Conservation (phyloP, 1,284 basidiomycete species). For the Tilletia walkeri region DNA sequence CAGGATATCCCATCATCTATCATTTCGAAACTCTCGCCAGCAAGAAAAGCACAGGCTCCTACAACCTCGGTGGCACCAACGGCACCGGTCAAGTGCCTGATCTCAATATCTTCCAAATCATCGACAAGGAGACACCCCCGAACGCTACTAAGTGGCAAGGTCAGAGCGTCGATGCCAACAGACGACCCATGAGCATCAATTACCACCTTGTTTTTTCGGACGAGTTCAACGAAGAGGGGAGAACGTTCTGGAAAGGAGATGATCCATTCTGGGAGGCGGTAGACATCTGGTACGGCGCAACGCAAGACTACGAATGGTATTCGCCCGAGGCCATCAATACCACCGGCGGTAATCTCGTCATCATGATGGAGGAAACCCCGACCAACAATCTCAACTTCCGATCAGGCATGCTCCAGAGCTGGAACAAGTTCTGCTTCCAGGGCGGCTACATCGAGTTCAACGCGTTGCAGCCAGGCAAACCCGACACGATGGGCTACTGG, state of each 20-base stretch:
- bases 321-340: constrained; percentile 44
- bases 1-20: constrained; percentile 51
- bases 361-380: constrained; percentile 37
- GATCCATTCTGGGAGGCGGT: constrained; percentile 48
- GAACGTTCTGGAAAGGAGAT: constrained; percentile 50
- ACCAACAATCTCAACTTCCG: constrained; percentile 49
- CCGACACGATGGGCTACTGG: constrained; percentile 29
- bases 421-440: constrained; percentile 49
- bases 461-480: constrained; percentile 24
- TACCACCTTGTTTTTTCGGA: constrained; percentile 48
- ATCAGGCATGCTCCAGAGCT: constrained; percentile 49
- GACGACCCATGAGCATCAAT: constrained; percentile 22
- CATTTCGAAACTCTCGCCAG: constrained; percentile 36
- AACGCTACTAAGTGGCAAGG: constrained; percentile 27
- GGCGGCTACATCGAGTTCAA: constrained; percentile 32
- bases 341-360: constrained; percentile 34
- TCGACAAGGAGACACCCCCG: constrained; percentile 40
- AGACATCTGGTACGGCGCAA: constrained; percentile 41
- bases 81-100: constrained; percentile 27
- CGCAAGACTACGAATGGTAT: constrained; percentile 43
- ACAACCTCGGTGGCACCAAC: constrained; percentile 54
- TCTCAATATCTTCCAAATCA: constrained; percentile 23
- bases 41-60: constrained; percentile 26
- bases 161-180: background rate
- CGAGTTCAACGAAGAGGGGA: constrained; percentile 43